A percentile compares a stretch with the other conserved stretches of the same genome.
Conservation (phyloP, 2,329 filamentous ascomycete genomes). For the Phaeophleospora eucalypticola region DNA sequence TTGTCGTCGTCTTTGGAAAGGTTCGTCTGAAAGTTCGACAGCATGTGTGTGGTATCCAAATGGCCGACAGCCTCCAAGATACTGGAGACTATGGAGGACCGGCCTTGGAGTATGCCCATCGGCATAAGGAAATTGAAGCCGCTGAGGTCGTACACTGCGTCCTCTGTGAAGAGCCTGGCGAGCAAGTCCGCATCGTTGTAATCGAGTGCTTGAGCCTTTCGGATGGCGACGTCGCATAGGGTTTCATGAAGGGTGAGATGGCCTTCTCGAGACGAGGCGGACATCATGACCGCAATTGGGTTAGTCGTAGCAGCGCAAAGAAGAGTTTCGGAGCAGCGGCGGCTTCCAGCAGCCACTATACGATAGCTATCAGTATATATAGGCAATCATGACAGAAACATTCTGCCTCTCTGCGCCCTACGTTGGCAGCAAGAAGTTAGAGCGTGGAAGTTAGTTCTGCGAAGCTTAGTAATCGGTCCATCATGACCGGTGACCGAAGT, state of each 20-base stretch:
- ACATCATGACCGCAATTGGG: too few relatives aligned
- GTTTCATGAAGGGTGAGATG: slow-evolving; percentile 2
- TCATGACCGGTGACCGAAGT: too few relatives aligned
- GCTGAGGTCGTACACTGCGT: neutral
- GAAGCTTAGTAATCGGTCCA: too few relatives aligned
- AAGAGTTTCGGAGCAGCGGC: too few relatives aligned
- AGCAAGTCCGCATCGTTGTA: neutral
- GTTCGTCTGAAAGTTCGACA: neutral
- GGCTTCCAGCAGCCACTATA: too few relatives aligned
- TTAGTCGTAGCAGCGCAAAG: too few relatives aligned
- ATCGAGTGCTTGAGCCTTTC: slow-evolving; percentile 1
- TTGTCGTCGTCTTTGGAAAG: neutral
- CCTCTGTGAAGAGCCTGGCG: slow-evolving; percentile 1
- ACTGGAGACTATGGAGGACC: neutral
- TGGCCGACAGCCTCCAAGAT: neutral
- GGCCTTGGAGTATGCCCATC: neutral
- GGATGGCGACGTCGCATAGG: slow-evolving; percentile 2
- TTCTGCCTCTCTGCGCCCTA: too few relatives aligned
- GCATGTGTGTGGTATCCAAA: slow-evolving; percentile 2
- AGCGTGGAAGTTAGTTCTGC: too few relatives aligned
- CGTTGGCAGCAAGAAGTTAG: too few relatives aligned
- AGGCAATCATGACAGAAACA: too few relatives aligned
- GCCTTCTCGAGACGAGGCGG: too few relatives aligned
- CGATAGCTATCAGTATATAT: too few relatives aligned
- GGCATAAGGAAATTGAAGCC: neutral